A percentile compares a stretch with the other conserved stretches of the same genome.
phyloP scores from a whole-genome alignment of 2,329 filamentous ascomycete genomes.

The Aureobasidium sp. region DNA sequence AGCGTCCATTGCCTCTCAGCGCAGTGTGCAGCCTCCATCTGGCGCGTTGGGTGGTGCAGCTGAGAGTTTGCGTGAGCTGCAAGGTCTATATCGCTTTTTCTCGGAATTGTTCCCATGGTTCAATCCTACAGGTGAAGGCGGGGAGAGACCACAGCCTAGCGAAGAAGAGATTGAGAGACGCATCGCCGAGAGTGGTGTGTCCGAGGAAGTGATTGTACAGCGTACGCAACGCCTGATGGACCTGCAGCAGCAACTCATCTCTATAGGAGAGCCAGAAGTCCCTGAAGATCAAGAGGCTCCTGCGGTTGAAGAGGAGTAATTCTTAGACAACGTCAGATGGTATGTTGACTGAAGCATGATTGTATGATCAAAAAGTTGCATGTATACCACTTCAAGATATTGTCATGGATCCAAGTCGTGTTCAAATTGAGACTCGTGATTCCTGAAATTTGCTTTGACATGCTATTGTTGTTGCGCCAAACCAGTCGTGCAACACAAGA shows the following conservation, averaged over 20 bases:
- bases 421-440: too few species aligned
- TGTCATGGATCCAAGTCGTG: too few species aligned
- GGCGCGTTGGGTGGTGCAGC: constrained; percentile 17
- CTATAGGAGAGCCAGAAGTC: not conserved
- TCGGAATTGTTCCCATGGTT: constrained; percentile 27
- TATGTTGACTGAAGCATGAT: not conserved
- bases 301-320: not conserved
- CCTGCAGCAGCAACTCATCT: constrained; percentile 24
- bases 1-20: not conserved
- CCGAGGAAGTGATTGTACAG: constrained; percentile 23
- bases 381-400: not conserved
- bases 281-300: not conserved
- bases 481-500: too few species aligned
- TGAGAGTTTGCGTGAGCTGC: constrained; percentile 24
- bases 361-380: not conserved
- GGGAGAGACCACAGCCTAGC: constrained; percentile 19
- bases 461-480: too few species aligned
- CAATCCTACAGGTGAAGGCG: constrained; percentile 16
- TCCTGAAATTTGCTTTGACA: too few species aligned
- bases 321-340: not conserved
- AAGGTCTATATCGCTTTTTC: constrained; percentile 26
- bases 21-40: constrained; percentile 23
- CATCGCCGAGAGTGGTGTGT: constrained; percentile 25
- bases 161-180: constrained; percentile 25
- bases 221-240: constrained; percentile 25